These are phyloP conservation scores for Meredithiella fracta DNA, from an alignment of 2,329 filamentous ascomycete genomes.

Conservation along the genomic window DNA sequence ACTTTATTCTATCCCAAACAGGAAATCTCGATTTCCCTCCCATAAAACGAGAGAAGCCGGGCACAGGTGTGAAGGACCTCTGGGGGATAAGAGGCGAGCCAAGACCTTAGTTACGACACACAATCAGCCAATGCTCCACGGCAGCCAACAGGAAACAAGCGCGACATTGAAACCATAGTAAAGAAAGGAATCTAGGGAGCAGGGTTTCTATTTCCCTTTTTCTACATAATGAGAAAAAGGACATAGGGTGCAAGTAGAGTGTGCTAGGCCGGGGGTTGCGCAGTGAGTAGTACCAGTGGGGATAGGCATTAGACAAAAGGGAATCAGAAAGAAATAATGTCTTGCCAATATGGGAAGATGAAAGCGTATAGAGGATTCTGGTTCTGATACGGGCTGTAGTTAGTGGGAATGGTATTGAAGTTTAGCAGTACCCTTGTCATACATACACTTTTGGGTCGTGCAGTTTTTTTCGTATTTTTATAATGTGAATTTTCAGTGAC, in stretches of 20 bases:
- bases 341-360: not conserved
- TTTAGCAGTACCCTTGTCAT: not conserved
- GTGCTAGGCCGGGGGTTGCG: too few species aligned
- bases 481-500: not conserved
- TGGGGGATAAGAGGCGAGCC: conserved; percentile 14
- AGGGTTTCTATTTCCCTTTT: not conserved
- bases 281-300: not conserved
- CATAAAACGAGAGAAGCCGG: conserved; percentile 14
- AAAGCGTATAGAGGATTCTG: not conserved
- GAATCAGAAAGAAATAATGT: not conserved
- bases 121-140: conserved; percentile 13
- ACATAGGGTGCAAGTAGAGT: too few species aligned
- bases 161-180: conserved; percentile 6
- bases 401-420: too few species aligned
- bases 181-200: not conserved
- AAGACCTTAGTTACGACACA: conserved; percentile 1
- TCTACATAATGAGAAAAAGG: not conserved
- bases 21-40: conserved; percentile 5
- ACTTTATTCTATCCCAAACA: not conserved
- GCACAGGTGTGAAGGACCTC: conserved; percentile 15
- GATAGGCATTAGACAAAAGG: not conserved
- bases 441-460: not conserved
- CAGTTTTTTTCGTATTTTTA: not conserved
- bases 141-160: conserved; percentile 6
- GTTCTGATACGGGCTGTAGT: too few species aligned